These are phyloP conservation scores for Phaffomyces opuntiae DNA, from an alignment of 805 yeast genomes.

Conservation along the genomic window DNA sequence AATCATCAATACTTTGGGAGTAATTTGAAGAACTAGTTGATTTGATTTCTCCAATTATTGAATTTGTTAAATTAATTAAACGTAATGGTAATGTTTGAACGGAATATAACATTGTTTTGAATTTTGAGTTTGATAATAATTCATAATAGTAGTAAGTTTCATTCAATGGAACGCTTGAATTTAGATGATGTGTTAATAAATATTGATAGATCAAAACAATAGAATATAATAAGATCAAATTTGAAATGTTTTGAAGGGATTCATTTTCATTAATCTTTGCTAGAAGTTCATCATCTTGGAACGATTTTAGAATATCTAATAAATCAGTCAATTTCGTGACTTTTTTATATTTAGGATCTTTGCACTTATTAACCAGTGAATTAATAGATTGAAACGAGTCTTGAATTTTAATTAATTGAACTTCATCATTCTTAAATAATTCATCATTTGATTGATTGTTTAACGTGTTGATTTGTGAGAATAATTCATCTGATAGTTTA, in stretches of 20 bases:
- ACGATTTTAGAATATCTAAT: slow-evolving; percentile 2
- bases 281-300: background rate
- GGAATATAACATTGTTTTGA: slow-evolving; percentile 29
- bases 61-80: slow-evolving; percentile 13
- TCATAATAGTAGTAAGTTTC: slow-evolving; percentile 45
- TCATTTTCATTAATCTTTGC: background rate
- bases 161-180: slow-evolving; percentile 34
- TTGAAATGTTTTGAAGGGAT: slow-evolving; percentile 16
- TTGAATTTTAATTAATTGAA: slow-evolving; percentile 1
- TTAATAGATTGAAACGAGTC: slow-evolving; percentile 1
- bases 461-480: background rate
- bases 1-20: slow-evolving; percentile 6
- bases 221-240: slow-evolving; percentile 26
- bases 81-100: slow-evolving; percentile 33
- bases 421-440: background rate
- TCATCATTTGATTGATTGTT: too few species aligned
- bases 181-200: slow-evolving; percentile 28
- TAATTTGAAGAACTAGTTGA: slow-evolving; percentile 1
- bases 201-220: slow-evolving; percentile 29
- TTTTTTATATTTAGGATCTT: background rate
- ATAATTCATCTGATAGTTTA: slow-evolving; percentile 1
- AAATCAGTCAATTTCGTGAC: background rate
- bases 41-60: slow-evolving; percentile 1
- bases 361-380: background rate
- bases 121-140: slow-evolving; percentile 25